Percentiles rank a stretch among this genome's conserved stretches.
Evolutionary conservation across 2,329 filamentous ascomycete species (phyloP).

Genomic region (Ceratocystis variospora): DNA sequence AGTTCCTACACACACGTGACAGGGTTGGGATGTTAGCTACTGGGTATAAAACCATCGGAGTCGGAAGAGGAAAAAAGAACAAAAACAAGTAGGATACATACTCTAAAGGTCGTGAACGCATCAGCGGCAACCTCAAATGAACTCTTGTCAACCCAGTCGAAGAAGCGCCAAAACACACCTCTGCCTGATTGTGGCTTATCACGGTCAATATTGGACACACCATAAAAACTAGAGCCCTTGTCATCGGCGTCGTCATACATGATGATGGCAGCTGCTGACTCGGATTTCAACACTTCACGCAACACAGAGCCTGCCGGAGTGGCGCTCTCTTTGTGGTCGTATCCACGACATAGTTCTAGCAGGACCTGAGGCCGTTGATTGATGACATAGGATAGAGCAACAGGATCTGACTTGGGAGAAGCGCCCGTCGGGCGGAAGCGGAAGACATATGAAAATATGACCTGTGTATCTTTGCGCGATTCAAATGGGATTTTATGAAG

Average conservation of each 20-base stretch:
- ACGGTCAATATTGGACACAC: conserved; percentile 63
- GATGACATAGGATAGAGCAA: conserved; percentile 79
- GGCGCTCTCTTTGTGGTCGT: conserved; percentile 79
- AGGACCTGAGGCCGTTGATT: conserved; percentile 76
- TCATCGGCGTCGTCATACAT: conserved; percentile 77
- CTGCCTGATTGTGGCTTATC: conserved; percentile 61
- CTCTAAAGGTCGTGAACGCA: conserved; percentile 92
- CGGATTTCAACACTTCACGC: conserved; percentile 76
- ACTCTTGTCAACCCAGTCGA: conserved; percentile 91
- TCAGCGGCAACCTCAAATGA: conserved; percentile 95
- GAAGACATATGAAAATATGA: conserved; percentile 90
- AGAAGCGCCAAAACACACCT: conserved; percentile 93
- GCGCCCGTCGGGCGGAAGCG: conserved; percentile 65
- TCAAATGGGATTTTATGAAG: conserved; percentile 86
- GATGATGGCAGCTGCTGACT: conserved; percentile 79
- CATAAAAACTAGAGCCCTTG: conserved; percentile 56
- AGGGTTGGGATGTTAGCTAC: conserved; percentile 6
- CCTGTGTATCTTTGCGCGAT: conserved; percentile 86
- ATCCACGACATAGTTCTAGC: conserved; percentile 75
- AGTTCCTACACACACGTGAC: conserved; percentile 55
- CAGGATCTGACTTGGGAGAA: conserved; percentile 57
- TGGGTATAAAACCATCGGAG: neutral
- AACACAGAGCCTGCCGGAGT: conserved; percentile 83
- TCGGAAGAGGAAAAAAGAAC: neutral
- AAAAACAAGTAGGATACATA: conserved; percentile 32